Percentiles rank a stretch among this genome's conserved stretches.
Conservation (phyloP, 345 rosid genomes). For the Syzygium grande region DNA sequence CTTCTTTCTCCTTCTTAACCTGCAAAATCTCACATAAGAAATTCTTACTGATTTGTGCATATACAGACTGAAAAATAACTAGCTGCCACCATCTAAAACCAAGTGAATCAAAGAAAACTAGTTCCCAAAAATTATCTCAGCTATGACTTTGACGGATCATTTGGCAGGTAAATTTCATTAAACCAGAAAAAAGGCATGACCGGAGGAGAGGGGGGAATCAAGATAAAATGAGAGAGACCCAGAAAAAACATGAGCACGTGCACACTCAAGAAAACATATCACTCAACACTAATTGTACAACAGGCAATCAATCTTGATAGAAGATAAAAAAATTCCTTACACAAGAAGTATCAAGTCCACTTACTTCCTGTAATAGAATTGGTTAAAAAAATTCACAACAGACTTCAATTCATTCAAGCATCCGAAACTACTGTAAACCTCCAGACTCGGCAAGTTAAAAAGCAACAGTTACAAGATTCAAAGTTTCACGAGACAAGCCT, state of each 20-base stretch:
- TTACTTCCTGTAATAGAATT: not conserved
- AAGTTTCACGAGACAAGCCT: not conserved
- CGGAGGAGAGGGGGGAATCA: not conserved
- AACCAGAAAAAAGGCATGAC: not conserved
- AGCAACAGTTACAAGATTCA: not conserved
- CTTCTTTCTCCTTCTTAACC: constrained; percentile 41
- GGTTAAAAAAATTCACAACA: not conserved
- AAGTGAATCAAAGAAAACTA: not conserved
- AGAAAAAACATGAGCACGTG: not conserved
- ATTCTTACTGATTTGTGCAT: not conserved
- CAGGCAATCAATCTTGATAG: not conserved
- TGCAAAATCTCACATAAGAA: constrained; percentile 7
- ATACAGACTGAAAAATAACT: not conserved
- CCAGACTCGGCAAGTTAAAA: not conserved
- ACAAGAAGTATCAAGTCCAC: not conserved
- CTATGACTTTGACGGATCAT: not conserved
- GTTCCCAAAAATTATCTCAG: not conserved
- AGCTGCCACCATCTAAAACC: not conserved
- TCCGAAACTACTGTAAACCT: not conserved
- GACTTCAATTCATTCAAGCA: not conserved
- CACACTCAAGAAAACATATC: not conserved
- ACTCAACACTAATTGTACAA: not conserved
- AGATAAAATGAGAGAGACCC: not conserved
- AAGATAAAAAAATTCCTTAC: not conserved
- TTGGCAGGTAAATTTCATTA: not conserved